Evolutionary conservation across 1,284 basidiomycete species (phyloP), one percentile per base, ranked within the genome.

Genomic region (Mycena sp.): DNA sequence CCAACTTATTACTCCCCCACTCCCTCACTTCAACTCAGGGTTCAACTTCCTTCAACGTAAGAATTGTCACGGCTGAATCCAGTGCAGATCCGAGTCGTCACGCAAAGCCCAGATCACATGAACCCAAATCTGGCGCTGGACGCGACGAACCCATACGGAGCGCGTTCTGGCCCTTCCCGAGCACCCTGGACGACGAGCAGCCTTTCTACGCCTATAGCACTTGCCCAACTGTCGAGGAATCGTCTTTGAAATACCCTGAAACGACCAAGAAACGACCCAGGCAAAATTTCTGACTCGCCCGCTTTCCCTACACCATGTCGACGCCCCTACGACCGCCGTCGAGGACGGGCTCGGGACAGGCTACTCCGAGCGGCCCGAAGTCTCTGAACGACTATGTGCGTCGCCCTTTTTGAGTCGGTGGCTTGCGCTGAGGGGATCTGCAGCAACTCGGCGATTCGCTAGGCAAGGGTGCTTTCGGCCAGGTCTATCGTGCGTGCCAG

Each of bases 361-460:
- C 78, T 71, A 62, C 80, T 26, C 43, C 65, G 16, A 76, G 74
- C 61, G 72, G 72, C 58, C 83, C 82, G 53, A 87, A 85, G 72
- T 74, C 85, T 38, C 81, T 87, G 64, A 85, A 87, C 78, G 86
- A 87, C 72, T 87, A 87, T 72, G 85, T 87, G 70, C 64, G 85
- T 79, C 17, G 29, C 37, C 53, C 28, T 55, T 67, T 57, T 56
- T 32, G 12, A 40, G 26, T 26, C 32, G 46, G 49, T 66, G 44
- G 50, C 50, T 32, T 29, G 40, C 44, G 16, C 38, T 44, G 16
- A 40, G 32, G 9, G 32, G 32, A 28, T 53, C 4, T 16, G 26
- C 69, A 96, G 92, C 94, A 96, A 94, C 86, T 98, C 45, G 96
- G 95, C 29, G 96, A 98, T 76, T 94, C 92, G 49, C 85, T 98